Evolutionary conservation across 306 rosid genomes (phyloP), one percentile per base, ranked within the genome.

Genomic region (Sesbania bispinosa): DNA sequence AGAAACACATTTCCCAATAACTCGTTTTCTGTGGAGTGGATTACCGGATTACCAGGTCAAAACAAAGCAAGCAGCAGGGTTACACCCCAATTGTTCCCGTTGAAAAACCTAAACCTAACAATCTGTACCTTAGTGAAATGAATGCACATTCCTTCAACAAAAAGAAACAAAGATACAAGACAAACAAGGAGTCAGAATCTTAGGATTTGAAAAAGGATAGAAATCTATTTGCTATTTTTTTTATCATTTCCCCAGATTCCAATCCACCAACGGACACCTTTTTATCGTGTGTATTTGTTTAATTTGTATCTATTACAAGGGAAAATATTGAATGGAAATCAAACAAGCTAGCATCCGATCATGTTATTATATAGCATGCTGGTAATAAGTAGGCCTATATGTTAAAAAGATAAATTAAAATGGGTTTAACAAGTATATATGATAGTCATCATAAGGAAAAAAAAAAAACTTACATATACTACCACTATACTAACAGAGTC

Each of bases 141-240:
- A 77, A 84, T 68, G 86, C 84, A 83, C 87, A 84, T 88, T 88
- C 93, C 88, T 52, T 77, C 76, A 24, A 52, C 60, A 29, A 48
- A 46, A 75, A 55, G 82, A 83, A 81, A 84, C 88, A 88, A 77
- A 58, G 55, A 70, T 20, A 82, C 62, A 75, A 64, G 88, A 86
- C 87, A 86, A 87, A 67, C 20, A 13, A 85, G 73, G 29, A 60
- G 83, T 82, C 82, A 76, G 80, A 72, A 68, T 76, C 80, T 66
- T 71, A 72, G 66, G 62, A 79, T 63, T 59, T 39, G 62, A 73
- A 80, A 64, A 32, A 66, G 67, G 38, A 52, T 33, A 26, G 4
- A 61, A 46, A 24, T 62, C 57, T 51, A 48, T 65, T 74, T 61
- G 54, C 66, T 50, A 23, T 66, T 19, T 50, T 35, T 29, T 74